These are phyloP conservation scores for Solanum neorickii DNA, from an alignment of 257 asterid genomes.

Conservation along the genomic window DNA sequence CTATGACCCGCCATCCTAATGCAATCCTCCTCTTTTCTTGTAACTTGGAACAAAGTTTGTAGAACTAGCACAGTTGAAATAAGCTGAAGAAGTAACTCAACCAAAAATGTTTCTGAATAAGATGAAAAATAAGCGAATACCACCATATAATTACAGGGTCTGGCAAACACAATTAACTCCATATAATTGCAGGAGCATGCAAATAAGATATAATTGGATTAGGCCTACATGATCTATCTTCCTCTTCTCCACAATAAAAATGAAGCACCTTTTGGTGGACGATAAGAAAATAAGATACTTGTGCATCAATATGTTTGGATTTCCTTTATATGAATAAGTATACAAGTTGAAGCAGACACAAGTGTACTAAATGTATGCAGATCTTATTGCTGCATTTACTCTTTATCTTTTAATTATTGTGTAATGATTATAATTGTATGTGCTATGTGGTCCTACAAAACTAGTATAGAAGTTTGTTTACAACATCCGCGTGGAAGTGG, in stretches of 20 bases:
- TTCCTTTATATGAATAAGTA: neutral
- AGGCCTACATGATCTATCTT: neutral
- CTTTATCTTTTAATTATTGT: slow-evolving; percentile 6
- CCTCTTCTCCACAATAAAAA: neutral
- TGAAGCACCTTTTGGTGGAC: neutral
- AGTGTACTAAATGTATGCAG: neutral
- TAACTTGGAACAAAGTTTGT: neutral
- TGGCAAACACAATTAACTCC: neutral
- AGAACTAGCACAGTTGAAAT: neutral
- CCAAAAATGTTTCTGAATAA: neutral
- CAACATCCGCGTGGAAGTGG: neutral
- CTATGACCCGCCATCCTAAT: neutral
- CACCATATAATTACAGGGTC: neutral
- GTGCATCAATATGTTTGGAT: neutral
- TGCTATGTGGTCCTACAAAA: slow-evolving; percentile 1
- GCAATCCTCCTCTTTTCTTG: neutral
- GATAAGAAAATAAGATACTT: neutral
- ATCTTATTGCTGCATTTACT: neutral
- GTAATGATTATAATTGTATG: neutral
- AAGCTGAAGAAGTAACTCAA: neutral
- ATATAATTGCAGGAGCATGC: neutral
- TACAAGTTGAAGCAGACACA: neutral
- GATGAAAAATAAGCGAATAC: neutral
- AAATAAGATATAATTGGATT: neutral
- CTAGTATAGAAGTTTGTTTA: slow-evolving; percentile 1